Evolutionary conservation across 805 yeast species (phyloP).

Genomic region (Candida succiphila): DNA sequence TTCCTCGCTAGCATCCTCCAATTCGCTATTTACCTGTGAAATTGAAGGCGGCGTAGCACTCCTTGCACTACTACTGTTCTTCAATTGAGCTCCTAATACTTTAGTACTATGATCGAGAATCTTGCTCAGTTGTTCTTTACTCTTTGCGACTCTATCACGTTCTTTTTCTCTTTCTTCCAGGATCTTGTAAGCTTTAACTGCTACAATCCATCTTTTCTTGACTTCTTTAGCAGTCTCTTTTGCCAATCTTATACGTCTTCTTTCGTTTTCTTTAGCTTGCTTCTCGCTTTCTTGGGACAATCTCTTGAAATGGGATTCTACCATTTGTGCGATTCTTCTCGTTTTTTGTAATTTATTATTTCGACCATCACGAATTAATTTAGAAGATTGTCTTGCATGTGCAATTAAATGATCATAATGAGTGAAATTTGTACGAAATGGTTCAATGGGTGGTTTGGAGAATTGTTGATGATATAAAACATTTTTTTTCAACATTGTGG

Average conservation of each 20-base stretch:
- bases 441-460: slow-evolving; percentile 28
- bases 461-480: slow-evolving; percentile 17
- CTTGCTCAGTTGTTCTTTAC: slow-evolving; percentile 78
- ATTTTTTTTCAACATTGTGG: slow-evolving; percentile 26
- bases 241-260: slow-evolving; percentile 60
- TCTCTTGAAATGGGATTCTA: slow-evolving; percentile 80
- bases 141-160: slow-evolving; percentile 67
- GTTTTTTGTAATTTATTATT: slow-evolving; percentile 57
- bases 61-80: slow-evolving; percentile 23
- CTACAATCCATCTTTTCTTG: slow-evolving; percentile 82
- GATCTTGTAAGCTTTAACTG: slow-evolving; percentile 69
- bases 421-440: slow-evolving; percentile 32
- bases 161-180: slow-evolving; percentile 72
- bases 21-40: slow-evolving; percentile 10
- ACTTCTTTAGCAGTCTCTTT: slow-evolving; percentile 76
- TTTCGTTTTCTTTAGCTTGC: slow-evolving; percentile 64
- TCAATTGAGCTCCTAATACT: slow-evolving; percentile 75
- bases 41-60: slow-evolving; percentile 1
- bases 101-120: slow-evolving; percentile 89
- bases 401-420: slow-evolving; percentile 65
- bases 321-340: slow-evolving; percentile 66
- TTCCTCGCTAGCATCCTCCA: slow-evolving; percentile 7
- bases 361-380: slow-evolving; percentile 56
- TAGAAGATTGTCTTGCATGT: slow-evolving; percentile 68
- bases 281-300: slow-evolving; percentile 85